Evolutionary conservation across 441 rosid species (phyloP).

Genomic region (Hura crepitans): DNA sequence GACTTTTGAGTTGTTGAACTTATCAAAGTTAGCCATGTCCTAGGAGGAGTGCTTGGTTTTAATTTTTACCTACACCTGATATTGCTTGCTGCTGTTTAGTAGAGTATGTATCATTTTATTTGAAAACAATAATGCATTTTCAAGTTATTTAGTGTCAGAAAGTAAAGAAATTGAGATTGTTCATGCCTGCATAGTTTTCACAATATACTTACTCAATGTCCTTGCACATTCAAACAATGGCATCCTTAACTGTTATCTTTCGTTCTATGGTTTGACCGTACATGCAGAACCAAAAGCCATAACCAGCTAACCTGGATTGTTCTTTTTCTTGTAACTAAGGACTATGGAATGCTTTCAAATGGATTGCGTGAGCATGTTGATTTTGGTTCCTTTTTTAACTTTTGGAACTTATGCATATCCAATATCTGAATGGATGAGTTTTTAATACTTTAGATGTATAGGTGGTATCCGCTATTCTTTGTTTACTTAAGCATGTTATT

Average conservation of each 20-base stretch:
- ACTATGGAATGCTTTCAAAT: not conserved
- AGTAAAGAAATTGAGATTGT: too few relatives aligned
- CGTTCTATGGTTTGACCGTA: not conserved
- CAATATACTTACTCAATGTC: too few relatives aligned
- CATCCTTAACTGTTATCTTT: not conserved
- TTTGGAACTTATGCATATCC: not conserved
- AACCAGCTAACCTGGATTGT: not conserved
- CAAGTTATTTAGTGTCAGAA: not conserved
- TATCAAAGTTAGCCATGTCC: not conserved
- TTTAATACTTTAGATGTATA: not conserved
- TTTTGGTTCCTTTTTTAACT: not conserved
- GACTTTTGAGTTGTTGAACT: not conserved
- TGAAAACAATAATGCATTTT: not conserved
- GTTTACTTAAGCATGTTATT: not conserved
- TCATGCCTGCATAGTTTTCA: too few relatives aligned
- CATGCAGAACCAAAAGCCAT: not conserved
- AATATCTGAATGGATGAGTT: not conserved
- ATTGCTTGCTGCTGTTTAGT: not conserved
- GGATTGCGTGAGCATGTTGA: not conserved
- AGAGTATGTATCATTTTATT: not conserved
- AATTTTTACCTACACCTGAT: not conserved
- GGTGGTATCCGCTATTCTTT: not conserved
- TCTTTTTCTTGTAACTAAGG: not conserved
- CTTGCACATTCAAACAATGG: not conserved
- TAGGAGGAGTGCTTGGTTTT: not conserved